These are phyloP conservation scores for Albizia julibrissin DNA, from an alignment of 306 rosid genomes.

Conservation along the genomic window DNA sequence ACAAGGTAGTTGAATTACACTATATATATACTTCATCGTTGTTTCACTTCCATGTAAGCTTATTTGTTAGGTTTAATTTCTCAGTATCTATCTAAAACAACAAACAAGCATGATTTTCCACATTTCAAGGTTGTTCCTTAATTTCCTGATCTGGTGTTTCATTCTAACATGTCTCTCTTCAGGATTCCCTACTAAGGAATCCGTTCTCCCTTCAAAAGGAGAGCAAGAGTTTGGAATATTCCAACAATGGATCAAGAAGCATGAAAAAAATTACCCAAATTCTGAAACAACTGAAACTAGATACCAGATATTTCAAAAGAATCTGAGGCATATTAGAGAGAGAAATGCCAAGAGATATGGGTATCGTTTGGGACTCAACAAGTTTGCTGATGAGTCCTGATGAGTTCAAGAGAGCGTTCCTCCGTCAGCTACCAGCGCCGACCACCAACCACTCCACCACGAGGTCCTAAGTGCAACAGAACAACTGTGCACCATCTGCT, in stretches of 20 bases:
- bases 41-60: neutral
- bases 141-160: neutral
- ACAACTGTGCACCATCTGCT: constrained; percentile 23
- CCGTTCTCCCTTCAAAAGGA: constrained; percentile 32
- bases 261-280: constrained; percentile 41
- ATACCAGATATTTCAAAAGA: constrained; percentile 46
- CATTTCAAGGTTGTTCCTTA: neutral
- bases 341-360: constrained; percentile 33
- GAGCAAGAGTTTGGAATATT: constrained; percentile 37
- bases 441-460: neutral
- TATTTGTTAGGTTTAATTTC: neutral
- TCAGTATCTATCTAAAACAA: neutral
- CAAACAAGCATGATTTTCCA: neutral
- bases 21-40: neutral
- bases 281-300: constrained; percentile 44
- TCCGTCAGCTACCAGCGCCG: too few relatives aligned
- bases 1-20: neutral
- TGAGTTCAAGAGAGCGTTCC: constrained; percentile 43
- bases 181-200: neutral
- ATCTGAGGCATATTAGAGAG: constrained; percentile 47
- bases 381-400: constrained; percentile 56
- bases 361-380: constrained; percentile 46
- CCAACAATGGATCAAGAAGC: constrained; percentile 44
- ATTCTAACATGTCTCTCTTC: constrained; percentile 29
- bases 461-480: neutral